These are phyloP conservation scores for Ophiostoma ips DNA, from an alignment of 2,329 filamentous ascomycete genomes.

Conservation along the genomic window DNA sequence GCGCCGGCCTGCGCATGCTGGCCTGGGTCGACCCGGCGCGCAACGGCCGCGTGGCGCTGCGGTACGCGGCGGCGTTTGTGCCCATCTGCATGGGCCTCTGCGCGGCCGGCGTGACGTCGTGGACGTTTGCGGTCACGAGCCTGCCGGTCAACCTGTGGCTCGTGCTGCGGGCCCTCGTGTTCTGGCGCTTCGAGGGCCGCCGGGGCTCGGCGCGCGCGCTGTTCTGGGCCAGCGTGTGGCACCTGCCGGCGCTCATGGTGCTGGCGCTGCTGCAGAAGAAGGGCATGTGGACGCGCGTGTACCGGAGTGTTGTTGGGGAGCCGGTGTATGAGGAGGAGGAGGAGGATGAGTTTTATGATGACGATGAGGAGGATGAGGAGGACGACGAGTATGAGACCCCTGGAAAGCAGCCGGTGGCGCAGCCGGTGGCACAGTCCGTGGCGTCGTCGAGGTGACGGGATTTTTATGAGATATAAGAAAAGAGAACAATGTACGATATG, in stretches of 20 bases:
- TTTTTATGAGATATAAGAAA: no score
- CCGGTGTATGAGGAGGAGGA: conserved; percentile 39
- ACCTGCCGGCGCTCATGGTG: conserved; percentile 78
- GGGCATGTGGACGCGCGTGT: conserved; percentile 76
- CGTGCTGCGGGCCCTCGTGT: conserved; percentile 60
- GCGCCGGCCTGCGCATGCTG: conserved; percentile 56
- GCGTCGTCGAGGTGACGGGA: no score
- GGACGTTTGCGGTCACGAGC: conserved; percentile 70
- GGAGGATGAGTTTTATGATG: conserved; percentile 17
- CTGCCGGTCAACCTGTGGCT: conserved; percentile 79
- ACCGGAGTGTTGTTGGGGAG: conserved; percentile 51
- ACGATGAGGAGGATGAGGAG: not conserved
- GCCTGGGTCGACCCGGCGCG: conserved; percentile 74
- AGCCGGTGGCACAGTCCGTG: no score
- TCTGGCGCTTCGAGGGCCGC: conserved; percentile 66
- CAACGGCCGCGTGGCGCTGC: conserved; percentile 74
- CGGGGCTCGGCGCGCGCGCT: conserved; percentile 69
- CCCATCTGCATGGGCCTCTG: conserved; percentile 75
- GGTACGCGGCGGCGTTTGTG: conserved; percentile 76
- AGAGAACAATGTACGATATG: no score
- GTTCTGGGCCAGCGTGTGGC: conserved; percentile 98
- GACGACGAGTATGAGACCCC: no score
- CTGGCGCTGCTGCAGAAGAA: conserved; percentile 87
- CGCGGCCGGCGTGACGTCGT: conserved; percentile 68
- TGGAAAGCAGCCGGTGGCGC: no score